These are phyloP conservation scores for Lodderomyces orthopsilosis DNA, from an alignment of 1,139 yeast genomes.

Conservation along the genomic window DNA sequence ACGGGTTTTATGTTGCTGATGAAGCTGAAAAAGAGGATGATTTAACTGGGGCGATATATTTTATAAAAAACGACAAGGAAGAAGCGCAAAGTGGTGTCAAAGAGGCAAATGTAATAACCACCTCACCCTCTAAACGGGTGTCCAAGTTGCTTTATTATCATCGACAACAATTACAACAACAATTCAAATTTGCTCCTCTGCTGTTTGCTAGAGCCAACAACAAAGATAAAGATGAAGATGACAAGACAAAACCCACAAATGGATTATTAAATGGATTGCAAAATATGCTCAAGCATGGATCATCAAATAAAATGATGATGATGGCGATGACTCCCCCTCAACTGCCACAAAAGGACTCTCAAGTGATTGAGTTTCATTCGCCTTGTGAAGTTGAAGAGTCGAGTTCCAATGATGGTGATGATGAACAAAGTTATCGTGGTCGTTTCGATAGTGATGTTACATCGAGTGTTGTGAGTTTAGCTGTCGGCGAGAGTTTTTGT, in stretches of 20 bases:
- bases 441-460: conserved; percentile 4
- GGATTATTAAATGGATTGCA: not conserved
- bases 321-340: not conserved
- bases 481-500: not conserved
- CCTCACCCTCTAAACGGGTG: not conserved
- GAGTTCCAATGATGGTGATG: conserved; percentile 15
- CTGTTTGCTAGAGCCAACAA: not conserved
- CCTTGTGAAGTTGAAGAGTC: conserved; percentile 2
- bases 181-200: conserved; percentile 1
- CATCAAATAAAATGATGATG: not conserved
- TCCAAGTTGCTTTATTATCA: not conserved
- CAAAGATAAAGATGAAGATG: not conserved
- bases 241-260: not conserved
- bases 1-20: not conserved
- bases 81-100: not conserved
- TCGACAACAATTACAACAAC: conserved; percentile 3
- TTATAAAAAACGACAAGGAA: conserved; percentile 9
- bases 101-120: not conserved
- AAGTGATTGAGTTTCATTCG: not conserved
- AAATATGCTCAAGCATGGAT: not conserved
- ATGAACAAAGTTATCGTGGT: conserved; percentile 10
- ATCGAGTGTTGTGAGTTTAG: not conserved
- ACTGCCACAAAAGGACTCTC: not conserved
- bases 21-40: conserved; percentile 5
- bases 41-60: conserved; percentile 13